phyloP scores from a whole-genome alignment of 2,329 filamentous ascomycete species.

The Penicillium freii region DNA sequence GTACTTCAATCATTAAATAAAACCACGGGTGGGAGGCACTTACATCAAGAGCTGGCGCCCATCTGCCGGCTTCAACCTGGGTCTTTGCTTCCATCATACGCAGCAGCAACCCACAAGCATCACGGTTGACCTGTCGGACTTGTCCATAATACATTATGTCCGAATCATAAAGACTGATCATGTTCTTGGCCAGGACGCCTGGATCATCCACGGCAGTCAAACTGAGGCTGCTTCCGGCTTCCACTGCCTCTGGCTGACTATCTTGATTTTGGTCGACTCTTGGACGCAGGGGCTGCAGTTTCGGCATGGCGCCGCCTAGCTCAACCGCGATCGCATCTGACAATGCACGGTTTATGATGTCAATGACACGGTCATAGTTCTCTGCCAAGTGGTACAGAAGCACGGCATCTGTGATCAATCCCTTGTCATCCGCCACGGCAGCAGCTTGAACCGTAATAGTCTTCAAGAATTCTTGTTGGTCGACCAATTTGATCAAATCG shows the following conservation, averaged over 20 bases:
- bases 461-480: conserved; percentile 80
- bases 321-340: conserved; percentile 87
- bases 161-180: conserved; percentile 60
- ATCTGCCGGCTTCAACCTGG: conserved; percentile 58
- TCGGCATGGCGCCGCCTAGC: conserved; percentile 75
- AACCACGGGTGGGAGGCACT: conserved; percentile 37
- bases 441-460: conserved; percentile 93
- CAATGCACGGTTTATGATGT: conserved; percentile 82
- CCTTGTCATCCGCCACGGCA: conserved; percentile 88
- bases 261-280: conserved; percentile 44
- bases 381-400: conserved; percentile 91
- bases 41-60: conserved; percentile 64
- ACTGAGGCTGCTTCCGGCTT: conserved; percentile 52
- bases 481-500: conserved; percentile 72
- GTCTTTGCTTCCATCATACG: conserved; percentile 61
- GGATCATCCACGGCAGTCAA: conserved; percentile 68
- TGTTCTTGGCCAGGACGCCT: conserved; percentile 60
- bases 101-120: conserved; percentile 59
- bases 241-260: conserved; percentile 36
- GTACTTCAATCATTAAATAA: conserved; percentile 13
- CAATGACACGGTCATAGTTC: conserved; percentile 92
- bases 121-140: conserved; percentile 58
- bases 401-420: conserved; percentile 88
- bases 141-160: conserved; percentile 61
- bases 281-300: conserved; percentile 76